Percentiles rank a stretch among this genome's conserved stretches.
These are phyloP conservation scores for Fusarium buxicola DNA, from an alignment of 2,329 filamentous ascomycete species.

Conservation along the genomic window DNA sequence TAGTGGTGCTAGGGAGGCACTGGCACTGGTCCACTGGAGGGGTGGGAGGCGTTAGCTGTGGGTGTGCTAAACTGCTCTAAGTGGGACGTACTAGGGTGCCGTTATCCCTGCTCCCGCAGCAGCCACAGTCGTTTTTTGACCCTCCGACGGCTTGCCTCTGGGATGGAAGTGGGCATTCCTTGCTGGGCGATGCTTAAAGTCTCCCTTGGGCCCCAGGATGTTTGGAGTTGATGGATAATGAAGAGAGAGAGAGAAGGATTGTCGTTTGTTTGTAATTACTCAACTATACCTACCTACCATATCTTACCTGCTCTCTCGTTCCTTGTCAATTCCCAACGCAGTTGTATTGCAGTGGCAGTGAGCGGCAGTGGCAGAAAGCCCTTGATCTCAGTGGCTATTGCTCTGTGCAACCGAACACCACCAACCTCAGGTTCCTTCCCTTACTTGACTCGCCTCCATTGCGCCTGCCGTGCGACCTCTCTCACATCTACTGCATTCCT, in stretches of 20 bases:
- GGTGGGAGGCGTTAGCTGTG: slow-evolving; percentile 20
- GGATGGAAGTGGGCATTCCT: slow-evolving; percentile 43
- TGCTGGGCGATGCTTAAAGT: slow-evolving; percentile 41
- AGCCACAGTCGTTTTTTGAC: slow-evolving; percentile 38
- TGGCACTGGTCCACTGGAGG: slow-evolving; percentile 16
- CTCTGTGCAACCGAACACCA: slow-evolving; percentile 35
- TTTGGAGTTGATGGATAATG: slow-evolving; percentile 13
- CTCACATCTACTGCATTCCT: slow-evolving; percentile 15
- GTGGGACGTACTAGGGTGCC: slow-evolving; percentile 28
- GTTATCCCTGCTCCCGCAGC: slow-evolving; percentile 44
- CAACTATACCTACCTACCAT: slow-evolving; percentile 18
- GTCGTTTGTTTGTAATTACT: slow-evolving; percentile 8
- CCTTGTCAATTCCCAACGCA: slow-evolving; percentile 10
- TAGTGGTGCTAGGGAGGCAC: slow-evolving; percentile 17
- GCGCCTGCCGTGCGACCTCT: slow-evolving; percentile 37
- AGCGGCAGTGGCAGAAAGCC: slow-evolving; percentile 20
- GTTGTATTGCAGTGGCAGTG: slow-evolving; percentile 11
- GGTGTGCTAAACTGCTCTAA: slow-evolving; percentile 25
- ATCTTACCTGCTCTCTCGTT: slow-evolving; percentile 5
- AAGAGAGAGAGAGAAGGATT: slow-evolving; percentile 14
- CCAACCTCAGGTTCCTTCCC: slow-evolving; percentile 20
- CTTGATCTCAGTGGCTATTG: slow-evolving; percentile 33
- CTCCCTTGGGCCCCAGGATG: slow-evolving; percentile 37
- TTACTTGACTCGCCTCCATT: slow-evolving; percentile 30
- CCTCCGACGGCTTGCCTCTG: slow-evolving; percentile 40